These are phyloP conservation scores for Fusarium nisikadoi DNA, from an alignment of 2,329 filamentous ascomycete genomes.

Conservation along the genomic window DNA sequence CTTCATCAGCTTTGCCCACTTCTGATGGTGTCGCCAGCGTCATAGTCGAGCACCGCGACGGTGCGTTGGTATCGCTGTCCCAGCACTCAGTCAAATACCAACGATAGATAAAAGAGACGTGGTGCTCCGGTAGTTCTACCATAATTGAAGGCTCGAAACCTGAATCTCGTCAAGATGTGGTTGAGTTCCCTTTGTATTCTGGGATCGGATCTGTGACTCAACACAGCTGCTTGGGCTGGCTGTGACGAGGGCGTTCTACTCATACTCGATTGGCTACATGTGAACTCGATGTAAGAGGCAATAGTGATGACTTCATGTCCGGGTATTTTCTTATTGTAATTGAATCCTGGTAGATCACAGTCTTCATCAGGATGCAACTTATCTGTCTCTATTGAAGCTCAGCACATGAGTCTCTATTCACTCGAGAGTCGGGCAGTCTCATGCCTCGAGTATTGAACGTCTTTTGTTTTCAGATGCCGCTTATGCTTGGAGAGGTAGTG, in stretches of 20 bases:
- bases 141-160: neutral
- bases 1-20: no score
- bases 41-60: neutral
- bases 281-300: rapidly evolving
- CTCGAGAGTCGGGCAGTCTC: neutral
- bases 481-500: neutral
- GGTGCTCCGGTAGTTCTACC: rapidly evolving
- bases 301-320: rapidly evolving
- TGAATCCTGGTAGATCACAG: neutral
- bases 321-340: no score
- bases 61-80: neutral
- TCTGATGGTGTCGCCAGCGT: no score
- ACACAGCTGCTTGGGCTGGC: neutral
- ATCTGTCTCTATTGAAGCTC: neutral
- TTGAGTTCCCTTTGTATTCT: neutral
- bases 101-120: rapidly evolving
- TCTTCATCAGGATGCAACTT: neutral
- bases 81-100: no score
- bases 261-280: neutral
- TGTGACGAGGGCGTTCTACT: neutral
- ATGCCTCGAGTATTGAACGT: neutral
- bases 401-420: neutral
- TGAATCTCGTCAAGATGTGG: neutral
- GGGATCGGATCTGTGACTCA: neutral
- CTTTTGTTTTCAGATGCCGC: neutral